A percentile compares a stretch with the other conserved stretches of the same genome.
phyloP scores from a whole-genome alignment of 2,329 filamentous ascomycete species.

The Penicillium sp. region DNA sequence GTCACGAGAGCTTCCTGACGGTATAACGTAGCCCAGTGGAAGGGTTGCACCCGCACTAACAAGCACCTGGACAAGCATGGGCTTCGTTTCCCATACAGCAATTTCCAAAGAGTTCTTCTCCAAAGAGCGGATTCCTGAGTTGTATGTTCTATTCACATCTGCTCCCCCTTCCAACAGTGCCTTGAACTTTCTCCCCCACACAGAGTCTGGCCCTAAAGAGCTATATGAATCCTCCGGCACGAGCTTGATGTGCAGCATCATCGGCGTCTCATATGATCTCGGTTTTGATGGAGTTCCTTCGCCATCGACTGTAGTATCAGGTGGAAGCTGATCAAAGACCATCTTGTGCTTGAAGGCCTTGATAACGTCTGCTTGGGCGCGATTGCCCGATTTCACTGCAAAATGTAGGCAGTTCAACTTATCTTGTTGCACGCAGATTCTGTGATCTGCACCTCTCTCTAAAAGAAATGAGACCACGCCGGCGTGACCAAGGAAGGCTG shows the following conservation, averaged over 20 bases:
- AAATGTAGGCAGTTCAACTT: conserved; percentile 1
- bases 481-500: neutral
- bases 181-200: neutral
- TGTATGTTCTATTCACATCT: neutral
- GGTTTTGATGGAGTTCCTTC: neutral
- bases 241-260: neutral
- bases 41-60: neutral
- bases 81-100: neutral
- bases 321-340: neutral
- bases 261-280: neutral
- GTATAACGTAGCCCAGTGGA: neutral
- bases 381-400: neutral
- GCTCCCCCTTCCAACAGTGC: neutral
- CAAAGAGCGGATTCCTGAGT: neutral
- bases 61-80: neutral
- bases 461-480: neutral
- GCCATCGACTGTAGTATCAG: neutral
- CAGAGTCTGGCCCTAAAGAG: neutral
- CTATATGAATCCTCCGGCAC: neutral
- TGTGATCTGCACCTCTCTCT: neutral
- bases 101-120: neutral
- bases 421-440: neutral
- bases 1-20: neutral
- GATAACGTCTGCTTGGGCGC: neutral
- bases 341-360: neutral